Conservation (phyloP, 2,329 filamentous ascomycete genomes). For the Penicillium concentricum region DNA sequence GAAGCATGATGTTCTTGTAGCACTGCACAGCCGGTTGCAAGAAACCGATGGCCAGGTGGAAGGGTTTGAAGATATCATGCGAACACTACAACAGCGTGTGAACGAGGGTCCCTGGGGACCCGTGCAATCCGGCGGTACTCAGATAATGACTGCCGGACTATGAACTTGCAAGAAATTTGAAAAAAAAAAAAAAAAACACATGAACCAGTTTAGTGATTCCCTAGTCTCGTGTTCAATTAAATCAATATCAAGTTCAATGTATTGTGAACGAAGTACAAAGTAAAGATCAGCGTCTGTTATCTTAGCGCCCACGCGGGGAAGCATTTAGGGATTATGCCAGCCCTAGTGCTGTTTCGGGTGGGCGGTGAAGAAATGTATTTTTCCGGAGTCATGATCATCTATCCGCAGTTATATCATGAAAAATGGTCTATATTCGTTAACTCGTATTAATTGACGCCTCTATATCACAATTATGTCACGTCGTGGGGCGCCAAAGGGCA, state of each 20-base stretch:
- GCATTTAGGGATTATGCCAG: conserved; percentile 6
- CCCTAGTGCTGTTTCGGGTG: conserved; percentile 9
- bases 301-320: conserved; percentile 16
- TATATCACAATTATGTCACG: conserved; percentile 36
- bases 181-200: background rate
- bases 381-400: conserved; percentile 10
- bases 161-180: conserved; percentile 16
- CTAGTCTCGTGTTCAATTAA: background rate
- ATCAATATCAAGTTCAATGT: background rate
- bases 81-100: conserved; percentile 41
- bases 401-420: background rate
- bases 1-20: conserved; percentile 57
- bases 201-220: background rate
- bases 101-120: conserved; percentile 45
- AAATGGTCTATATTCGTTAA: background rate
- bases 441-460: background rate
- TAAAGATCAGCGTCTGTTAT: conserved; percentile 16
- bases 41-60: conserved; percentile 30
- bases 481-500: conserved; percentile 39
- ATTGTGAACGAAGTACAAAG: background rate
- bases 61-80: conserved; percentile 42
- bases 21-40: conserved; percentile 48
- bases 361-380: conserved; percentile 25
- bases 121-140: conserved; percentile 28
- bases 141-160: conserved; percentile 39